phyloP scores from a whole-genome alignment of 2,329 filamentous ascomycete genomes.

The Penicillium palitans region DNA sequence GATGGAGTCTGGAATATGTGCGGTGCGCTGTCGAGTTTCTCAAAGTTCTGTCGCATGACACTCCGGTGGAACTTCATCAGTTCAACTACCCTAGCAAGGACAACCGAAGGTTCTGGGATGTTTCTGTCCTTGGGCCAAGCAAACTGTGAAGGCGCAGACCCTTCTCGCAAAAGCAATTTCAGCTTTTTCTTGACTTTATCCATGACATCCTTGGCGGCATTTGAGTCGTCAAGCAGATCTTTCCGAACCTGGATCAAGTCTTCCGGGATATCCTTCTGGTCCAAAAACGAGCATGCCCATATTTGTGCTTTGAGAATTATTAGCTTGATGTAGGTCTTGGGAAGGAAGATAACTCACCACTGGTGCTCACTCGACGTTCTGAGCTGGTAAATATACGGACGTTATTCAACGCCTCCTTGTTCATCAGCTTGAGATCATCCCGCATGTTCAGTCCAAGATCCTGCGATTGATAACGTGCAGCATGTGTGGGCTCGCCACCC shows the following conservation, averaged over 20 bases:
- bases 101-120: conserved; percentile 89
- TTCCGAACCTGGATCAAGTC: conserved; percentile 91
- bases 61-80: conserved; percentile 96
- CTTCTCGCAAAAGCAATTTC: conserved; percentile 85
- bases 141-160: conserved; percentile 92
- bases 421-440: conserved; percentile 89
- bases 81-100: conserved; percentile 87
- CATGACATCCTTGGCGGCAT: conserved; percentile 98
- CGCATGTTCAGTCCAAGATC: conserved; percentile 95
- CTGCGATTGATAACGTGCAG: conserved; percentile 91
- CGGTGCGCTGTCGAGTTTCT: conserved; percentile 67
- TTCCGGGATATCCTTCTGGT: conserved; percentile 78
- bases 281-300: conserved; percentile 85
- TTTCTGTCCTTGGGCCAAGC: conserved; percentile 86
- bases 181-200: conserved; percentile 99
- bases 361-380: conserved; percentile 89
- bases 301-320: conserved; percentile 68
- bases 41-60: conserved; percentile 94
- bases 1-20: conserved; percentile 57
- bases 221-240: conserved; percentile 93
- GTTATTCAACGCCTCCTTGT: conserved; percentile 86
- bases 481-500: conserved; percentile 97
- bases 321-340: conserved; percentile 10
- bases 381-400: conserved; percentile 95
- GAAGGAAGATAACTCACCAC: conserved; percentile 47